A percentile compares a stretch with the other conserved stretches of the same genome.
phyloP scores from a whole-genome alignment of 495 filamentous ascomycete genomes.

The Lentithecium fluviatile region DNA sequence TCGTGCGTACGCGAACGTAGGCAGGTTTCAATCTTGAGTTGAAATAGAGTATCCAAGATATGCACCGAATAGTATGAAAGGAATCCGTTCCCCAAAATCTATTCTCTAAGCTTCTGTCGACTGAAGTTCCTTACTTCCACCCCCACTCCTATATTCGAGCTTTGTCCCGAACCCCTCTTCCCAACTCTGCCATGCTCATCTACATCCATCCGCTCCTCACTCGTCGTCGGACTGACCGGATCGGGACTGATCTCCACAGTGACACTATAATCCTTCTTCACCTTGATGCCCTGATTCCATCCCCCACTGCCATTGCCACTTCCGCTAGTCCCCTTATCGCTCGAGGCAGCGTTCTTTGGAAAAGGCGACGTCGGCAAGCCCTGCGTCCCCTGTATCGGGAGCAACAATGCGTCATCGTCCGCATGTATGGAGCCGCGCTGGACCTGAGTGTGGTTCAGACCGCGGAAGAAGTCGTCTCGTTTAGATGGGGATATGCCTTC shows the following conservation, averaged over 20 bases:
- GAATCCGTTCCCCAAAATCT: no score
- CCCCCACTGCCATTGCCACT: not conserved
- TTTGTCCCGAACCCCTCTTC: no score
- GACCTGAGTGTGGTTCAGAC: slow-evolving; percentile 5
- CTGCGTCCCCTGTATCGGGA: not conserved
- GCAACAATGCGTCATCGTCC: slow-evolving; percentile 1
- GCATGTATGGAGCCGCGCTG: slow-evolving; percentile 2
- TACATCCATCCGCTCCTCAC: not conserved
- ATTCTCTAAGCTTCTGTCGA: no score
- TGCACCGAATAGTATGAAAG: no score
- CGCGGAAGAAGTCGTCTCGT: not conserved
- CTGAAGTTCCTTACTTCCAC: no score
- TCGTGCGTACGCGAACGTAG: no score
- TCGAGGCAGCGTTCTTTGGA: not conserved
- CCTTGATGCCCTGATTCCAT: not conserved
- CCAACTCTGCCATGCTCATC: no score
- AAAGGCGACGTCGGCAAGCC: not conserved
- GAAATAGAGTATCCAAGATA: no score
- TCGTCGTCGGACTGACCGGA: not conserved
- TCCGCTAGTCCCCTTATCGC: not conserved
- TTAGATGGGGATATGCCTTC: not conserved
- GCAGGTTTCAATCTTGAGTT: no score
- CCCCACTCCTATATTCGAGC: no score
- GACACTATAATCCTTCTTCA: slow-evolving; percentile 22
- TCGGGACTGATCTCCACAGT: slow-evolving; percentile 3